Evolutionary conservation across 306 rosid genomes (phyloP).

Genomic region (Cicer arietinum): DNA sequence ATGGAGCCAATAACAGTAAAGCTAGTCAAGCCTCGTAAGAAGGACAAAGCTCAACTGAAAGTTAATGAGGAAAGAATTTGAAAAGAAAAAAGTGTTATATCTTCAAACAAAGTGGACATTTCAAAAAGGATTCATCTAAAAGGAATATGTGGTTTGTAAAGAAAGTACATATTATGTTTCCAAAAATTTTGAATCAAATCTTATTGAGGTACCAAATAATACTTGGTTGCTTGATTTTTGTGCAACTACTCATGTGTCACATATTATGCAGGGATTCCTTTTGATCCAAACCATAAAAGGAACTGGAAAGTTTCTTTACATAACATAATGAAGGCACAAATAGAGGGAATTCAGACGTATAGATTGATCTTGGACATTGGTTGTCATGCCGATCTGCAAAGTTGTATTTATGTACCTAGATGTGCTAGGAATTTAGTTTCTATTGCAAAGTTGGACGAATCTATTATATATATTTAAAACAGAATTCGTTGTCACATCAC

Average conservation of each 20-base stretch:
- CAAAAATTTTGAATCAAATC: neutral
- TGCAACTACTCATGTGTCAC: neutral
- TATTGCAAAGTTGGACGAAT: too few species aligned
- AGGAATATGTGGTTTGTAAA: neutral
- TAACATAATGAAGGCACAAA: neutral
- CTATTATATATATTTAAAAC: too few species aligned
- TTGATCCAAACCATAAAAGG: neutral
- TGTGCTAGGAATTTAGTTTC: neutral
- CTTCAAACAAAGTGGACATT: neutral
- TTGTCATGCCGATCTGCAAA: too few species aligned
- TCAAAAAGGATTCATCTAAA: neutral
- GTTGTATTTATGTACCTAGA: neutral
- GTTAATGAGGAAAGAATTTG: too few species aligned
- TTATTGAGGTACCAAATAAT: neutral
- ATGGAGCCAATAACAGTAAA: too few species aligned
- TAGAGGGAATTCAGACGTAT: too few species aligned
- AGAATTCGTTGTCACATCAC: too few species aligned
- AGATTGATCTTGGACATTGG: too few species aligned
- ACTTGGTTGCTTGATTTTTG: neutral
- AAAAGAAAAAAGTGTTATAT: neutral
- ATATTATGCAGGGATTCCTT: conserved; percentile 1
- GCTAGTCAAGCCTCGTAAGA: neutral
- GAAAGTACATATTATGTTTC: neutral
- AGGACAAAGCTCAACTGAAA: neutral
- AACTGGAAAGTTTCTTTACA: neutral